Percentiles rank a stretch among this genome's conserved stretches.
phyloP scores from a whole-genome alignment of 768 basidiomycete species.

The Psilocybe cyanescens region DNA sequence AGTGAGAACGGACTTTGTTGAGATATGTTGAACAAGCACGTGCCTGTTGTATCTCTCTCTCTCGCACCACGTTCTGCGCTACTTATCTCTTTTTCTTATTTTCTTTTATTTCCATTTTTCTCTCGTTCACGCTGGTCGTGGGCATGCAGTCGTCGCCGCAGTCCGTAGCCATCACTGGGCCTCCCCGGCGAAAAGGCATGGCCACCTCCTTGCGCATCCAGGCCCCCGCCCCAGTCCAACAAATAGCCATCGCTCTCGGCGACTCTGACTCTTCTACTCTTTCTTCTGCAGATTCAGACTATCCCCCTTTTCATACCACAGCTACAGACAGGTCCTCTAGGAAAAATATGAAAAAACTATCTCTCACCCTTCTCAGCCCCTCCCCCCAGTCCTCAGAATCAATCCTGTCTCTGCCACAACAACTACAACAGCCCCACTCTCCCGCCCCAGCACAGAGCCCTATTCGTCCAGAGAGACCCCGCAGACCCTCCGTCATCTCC shows the following conservation, averaged over 20 bases:
- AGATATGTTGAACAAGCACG: constrained; percentile 10
- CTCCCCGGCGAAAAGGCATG: constrained; percentile 54
- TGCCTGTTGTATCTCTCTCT: constrained; percentile 12
- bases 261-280: constrained; percentile 53
- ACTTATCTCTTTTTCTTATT: constrained; percentile 25
- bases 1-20: constrained; percentile 14
- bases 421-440: constrained; percentile 30
- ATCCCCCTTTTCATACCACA: constrained; percentile 38
- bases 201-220: constrained; percentile 63
- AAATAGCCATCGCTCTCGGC: constrained; percentile 51
- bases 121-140: constrained; percentile 49
- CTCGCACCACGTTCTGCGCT: background rate
- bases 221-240: constrained; percentile 50
- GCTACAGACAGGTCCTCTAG: constrained; percentile 41
- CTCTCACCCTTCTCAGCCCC: constrained; percentile 56
- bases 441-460: constrained; percentile 31
- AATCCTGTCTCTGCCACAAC: constrained; percentile 31
- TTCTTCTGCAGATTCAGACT: constrained; percentile 59
- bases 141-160: constrained; percentile 25
- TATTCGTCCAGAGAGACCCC: constrained; percentile 42
- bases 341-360: constrained; percentile 80
- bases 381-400: constrained; percentile 61
- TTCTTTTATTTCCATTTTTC: constrained; percentile 19
- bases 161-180: constrained; percentile 26
- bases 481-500: constrained; percentile 75